These are phyloP conservation scores for Penicillium vulpinum DNA, from an alignment of 2,329 filamentous ascomycete species.

Conservation along the genomic window DNA sequence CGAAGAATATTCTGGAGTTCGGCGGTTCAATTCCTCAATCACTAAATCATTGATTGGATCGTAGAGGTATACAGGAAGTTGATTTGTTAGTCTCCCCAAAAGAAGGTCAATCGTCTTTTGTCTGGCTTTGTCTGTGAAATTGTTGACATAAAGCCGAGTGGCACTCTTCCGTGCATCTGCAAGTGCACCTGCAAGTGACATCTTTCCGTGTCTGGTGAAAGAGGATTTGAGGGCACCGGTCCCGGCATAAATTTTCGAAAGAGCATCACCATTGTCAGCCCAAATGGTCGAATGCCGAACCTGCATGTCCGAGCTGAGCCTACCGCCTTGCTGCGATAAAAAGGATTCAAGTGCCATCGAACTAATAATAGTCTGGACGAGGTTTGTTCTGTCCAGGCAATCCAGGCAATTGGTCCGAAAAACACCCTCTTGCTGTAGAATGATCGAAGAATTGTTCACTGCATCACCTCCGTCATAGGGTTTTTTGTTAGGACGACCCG, in stretches of 20 bases:
- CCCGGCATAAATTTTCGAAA: constrained; percentile 94
- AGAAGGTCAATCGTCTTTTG: constrained; percentile 96
- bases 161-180: constrained; percentile 96
- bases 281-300: constrained; percentile 88
- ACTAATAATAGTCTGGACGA: constrained; percentile 94
- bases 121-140: constrained; percentile 88
- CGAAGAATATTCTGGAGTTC: constrained; percentile 70
- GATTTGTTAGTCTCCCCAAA: constrained; percentile 79
- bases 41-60: constrained; percentile 95
- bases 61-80: constrained; percentile 79
- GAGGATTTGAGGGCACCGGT: constrained; percentile 95
- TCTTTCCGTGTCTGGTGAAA: constrained; percentile 91
- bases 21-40: constrained; percentile 68
- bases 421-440: constrained; percentile 90
- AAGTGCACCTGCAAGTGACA: constrained; percentile 88
- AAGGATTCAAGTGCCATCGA: constrained; percentile 90
- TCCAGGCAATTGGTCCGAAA: constrained; percentile 96
- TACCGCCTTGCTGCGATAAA: constrained; percentile 68
- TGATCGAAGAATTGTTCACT: constrained; percentile 56
- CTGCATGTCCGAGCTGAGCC: constrained; percentile 79
- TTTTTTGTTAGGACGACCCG: constrained; percentile 50
- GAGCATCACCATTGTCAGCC: constrained; percentile 93
- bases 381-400: constrained; percentile 91
- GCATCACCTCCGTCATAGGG: constrained; percentile 45
- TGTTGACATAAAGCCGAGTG: constrained; percentile 93